Base-by-base conservation (phyloP, 2,329 filamentous ascomycete genomes). In the Aspergillus sp. region DNA sequence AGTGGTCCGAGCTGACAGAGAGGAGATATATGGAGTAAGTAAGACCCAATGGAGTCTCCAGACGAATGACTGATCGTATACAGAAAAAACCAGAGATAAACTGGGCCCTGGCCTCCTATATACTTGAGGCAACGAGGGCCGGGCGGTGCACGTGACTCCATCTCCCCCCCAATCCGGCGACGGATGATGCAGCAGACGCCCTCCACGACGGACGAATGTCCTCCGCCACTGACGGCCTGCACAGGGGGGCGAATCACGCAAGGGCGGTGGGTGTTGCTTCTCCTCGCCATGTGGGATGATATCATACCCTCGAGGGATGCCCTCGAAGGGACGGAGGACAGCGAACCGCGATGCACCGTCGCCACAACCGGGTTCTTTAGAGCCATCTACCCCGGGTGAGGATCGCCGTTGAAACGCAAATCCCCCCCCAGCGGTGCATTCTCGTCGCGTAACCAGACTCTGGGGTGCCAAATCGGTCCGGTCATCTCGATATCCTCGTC, bases 201-300 rank as follows among this genome's bases (percentile, higher is more conserved):
- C 25, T 29, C 11, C 31, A 23, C 16, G 40, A 17, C 54, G 57
- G 57, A 59, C 40, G 36, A 57, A 41, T 45, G 54, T 59, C 52
- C 47, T 56, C 55, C 58, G 51, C 45, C 43, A 23, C 29, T 16
- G n/a, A 20, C 1, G 13, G 17, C 36, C 20, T n/a, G 29, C 9
- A 47, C n/a, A 31, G 29, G 42, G 13, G 25, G n/a, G 41, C 13
- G n/a, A n/a, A n/a, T 23, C 23, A 54, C 31, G 52, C 52, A 54
- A 54, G 48, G 44, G 47, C 36, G 25, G 14, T 25, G 13, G 4
- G 17, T 50, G 6, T 17, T 20, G 21, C 11, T 45, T 29, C 16
- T 49, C 46, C n/a, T n/a, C 45, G 13, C 45, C 55, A 57, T 55
- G 52, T 53, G 47, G 43, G 20, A 55, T 57, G 55, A 57, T 38